Conservation (phyloP, 2,329 filamentous ascomycete genomes). For the Cercospora zeae-maydis region DNA sequence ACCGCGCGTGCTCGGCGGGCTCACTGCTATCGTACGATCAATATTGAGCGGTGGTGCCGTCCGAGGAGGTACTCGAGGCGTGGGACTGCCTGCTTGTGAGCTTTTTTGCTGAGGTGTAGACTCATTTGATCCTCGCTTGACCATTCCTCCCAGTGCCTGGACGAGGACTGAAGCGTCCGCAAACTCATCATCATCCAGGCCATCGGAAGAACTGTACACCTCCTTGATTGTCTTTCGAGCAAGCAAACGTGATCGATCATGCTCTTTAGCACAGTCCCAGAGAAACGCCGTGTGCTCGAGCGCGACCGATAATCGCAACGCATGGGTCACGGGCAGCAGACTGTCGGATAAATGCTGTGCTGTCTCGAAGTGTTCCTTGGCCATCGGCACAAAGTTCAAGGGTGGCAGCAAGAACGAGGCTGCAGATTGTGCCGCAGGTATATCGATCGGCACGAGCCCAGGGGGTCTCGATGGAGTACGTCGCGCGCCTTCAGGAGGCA, state of each 20-base stretch:
- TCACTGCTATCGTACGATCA: conserved; percentile 35
- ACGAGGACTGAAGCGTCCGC: conserved; percentile 86
- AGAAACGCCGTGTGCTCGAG: conserved; percentile 91
- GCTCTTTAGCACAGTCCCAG: conserved; percentile 86
- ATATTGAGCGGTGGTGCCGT: conserved; percentile 16
- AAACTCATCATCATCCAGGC: conserved; percentile 94
- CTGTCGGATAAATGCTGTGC: conserved; percentile 70
- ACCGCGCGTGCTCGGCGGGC: conserved; percentile 22
- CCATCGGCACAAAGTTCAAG: conserved; percentile 77
- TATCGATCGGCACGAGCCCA: conserved; percentile 36
- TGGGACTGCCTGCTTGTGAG: conserved; percentile 12
- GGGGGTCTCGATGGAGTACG: conserved; percentile 42
- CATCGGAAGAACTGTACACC: conserved; percentile 85
- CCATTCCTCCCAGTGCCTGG: conserved; percentile 80
- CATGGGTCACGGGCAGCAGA: conserved; percentile 81
- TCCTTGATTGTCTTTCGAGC: conserved; percentile 82
- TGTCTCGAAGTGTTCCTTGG: conserved; percentile 74
- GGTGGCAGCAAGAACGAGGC: conserved; percentile 76
- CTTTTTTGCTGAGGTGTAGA: conserved; percentile 29
- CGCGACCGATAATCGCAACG: conserved; percentile 81
- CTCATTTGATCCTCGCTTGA: conserved; percentile 62
- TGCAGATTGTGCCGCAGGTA: conserved; percentile 37
- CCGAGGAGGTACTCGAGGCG: conserved; percentile 9
- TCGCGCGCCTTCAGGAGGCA: conserved; percentile 27
- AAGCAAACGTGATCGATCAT: conserved; percentile 68